Percentiles rank a stretch among this genome's conserved stretches.
These are phyloP conservation scores for Syzygium jambos DNA, from an alignment of 345 rosid species.

Conservation along the genomic window DNA sequence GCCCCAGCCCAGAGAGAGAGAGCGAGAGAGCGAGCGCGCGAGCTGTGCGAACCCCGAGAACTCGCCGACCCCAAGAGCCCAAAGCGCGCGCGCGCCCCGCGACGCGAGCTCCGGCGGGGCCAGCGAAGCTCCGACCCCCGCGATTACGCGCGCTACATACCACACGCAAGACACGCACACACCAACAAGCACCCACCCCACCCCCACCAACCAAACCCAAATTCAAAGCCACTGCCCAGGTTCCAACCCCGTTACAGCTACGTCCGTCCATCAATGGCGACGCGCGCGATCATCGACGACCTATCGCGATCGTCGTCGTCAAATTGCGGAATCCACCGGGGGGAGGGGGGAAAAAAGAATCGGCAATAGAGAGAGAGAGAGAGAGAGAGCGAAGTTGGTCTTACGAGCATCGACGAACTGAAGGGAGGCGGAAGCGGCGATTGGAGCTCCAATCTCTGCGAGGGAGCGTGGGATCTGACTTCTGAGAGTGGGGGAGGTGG, in stretches of 20 bases:
- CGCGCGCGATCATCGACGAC: background rate
- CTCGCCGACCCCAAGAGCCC: background rate
- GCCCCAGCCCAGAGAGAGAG: too few species aligned
- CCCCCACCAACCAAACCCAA: background rate
- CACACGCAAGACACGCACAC: background rate
- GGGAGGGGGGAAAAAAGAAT: background rate
- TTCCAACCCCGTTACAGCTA: background rate
- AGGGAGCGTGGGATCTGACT: constrained; percentile 5
- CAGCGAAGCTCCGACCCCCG: background rate
- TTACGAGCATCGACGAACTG: background rate
- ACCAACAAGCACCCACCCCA: background rate
- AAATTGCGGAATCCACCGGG: background rate
- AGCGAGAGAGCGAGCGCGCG: too few species aligned
- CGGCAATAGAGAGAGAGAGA: background rate
- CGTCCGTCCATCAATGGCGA: background rate
- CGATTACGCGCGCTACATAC: too few species aligned
- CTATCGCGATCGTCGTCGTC: background rate
- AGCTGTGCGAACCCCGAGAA: too few species aligned
- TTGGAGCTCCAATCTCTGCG: constrained; percentile 4
- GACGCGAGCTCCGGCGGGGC: background rate
- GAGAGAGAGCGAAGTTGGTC: background rate
- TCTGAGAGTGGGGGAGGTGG: background rate
- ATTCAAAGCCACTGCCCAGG: background rate
- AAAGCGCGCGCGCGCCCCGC: background rate
- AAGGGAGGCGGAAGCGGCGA: background rate